Base-by-base conservation (phyloP, 2,329 filamentous ascomycete species). In the Penicillium thymicola region DNA sequence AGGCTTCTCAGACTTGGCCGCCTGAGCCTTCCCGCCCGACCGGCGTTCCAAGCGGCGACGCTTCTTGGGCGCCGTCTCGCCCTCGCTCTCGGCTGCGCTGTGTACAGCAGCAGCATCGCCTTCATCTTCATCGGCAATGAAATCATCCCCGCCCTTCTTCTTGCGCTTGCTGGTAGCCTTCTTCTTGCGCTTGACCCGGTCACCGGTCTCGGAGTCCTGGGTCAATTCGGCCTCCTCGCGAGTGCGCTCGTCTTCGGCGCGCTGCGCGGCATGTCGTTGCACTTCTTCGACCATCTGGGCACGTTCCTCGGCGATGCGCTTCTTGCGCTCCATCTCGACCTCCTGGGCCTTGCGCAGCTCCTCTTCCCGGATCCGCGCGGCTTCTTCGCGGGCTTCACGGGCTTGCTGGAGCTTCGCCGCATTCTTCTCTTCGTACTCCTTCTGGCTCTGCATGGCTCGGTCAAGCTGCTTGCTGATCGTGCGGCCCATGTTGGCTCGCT, bases 401-500 rank as follows among this genome's bases (percentile, higher is more conserved):
- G 94, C 92, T 51, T 91, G 87, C 59, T 89, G 85, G 3, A 97
- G 84, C 73, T 94, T 95, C 67, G 89, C 86, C 36, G 92, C 90
- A 71, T 97, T 97, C 78, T 90, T 91, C 67, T 92, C 88, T 73
- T 99, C 94, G 73, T 96, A 97, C 61, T 95, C 90, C 60, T 85
- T 88, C 72, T 99, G 94, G 64, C 85, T 88, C 62, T 90, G 87
- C 46, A 93, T 85, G 5, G 90, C 89, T 67, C 92, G 87, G 68
- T 95, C 90, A 13, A 99, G 84, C 73, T 99, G 93, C 67, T 90
- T 92, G 62, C 90, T 88, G 77, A 96, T 90, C 1, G 95, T 99
- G 72, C 97, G 87, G 62, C 91, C 92, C 94, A 99, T 99, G 80
- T 90, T 96, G 42, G 94, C 93, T 70, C 95, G 91, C 75, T 95